A percentile compares a stretch with the other conserved stretches of the same genome.
Conservation (phyloP, 1,284 basidiomycete species). For the Ganoderma lingzhi region DNA sequence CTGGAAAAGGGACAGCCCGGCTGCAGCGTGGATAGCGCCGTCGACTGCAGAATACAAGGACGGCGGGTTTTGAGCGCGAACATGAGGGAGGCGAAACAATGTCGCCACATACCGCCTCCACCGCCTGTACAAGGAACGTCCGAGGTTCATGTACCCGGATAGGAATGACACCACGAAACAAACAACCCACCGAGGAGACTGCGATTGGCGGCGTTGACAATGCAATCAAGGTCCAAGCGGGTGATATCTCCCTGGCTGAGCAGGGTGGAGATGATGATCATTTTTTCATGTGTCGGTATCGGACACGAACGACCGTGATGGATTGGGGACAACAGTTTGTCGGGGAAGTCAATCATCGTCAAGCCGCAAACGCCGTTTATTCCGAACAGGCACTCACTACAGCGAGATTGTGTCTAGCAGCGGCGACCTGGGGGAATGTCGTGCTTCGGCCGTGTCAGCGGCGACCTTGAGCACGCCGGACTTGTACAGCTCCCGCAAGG, state of each 20-base stretch:
- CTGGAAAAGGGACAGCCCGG: slow-evolving; percentile 74
- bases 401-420: slow-evolving; percentile 66
- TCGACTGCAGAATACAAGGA: slow-evolving; percentile 61
- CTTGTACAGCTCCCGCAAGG: slow-evolving; percentile 59
- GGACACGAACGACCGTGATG: neutral
- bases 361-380: slow-evolving; percentile 19
- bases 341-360: slow-evolving; percentile 10
- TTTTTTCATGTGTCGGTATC: slow-evolving; percentile 1
- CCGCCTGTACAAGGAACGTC: slow-evolving; percentile 54
- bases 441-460: slow-evolving; percentile 36
- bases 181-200: slow-evolving; percentile 69
- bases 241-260: slow-evolving; percentile 83
- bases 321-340: slow-evolving; percentile 18
- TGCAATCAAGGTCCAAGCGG: slow-evolving; percentile 72
- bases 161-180: slow-evolving; percentile 12
- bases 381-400: slow-evolving; percentile 53
- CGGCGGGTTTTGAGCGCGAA: neutral
- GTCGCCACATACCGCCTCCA: slow-evolving; percentile 64
- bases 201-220: slow-evolving; percentile 90
- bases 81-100: neutral
- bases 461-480: slow-evolving; percentile 42
- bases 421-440: slow-evolving; percentile 46
- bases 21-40: slow-evolving; percentile 88
- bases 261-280: neutral
- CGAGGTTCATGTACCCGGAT: slow-evolving; percentile 16